A percentile compares a stretch with the other conserved stretches of the same genome.
phyloP scores from a whole-genome alignment of 345 rosid genomes.

The Arabidopsis arenosa region DNA sequence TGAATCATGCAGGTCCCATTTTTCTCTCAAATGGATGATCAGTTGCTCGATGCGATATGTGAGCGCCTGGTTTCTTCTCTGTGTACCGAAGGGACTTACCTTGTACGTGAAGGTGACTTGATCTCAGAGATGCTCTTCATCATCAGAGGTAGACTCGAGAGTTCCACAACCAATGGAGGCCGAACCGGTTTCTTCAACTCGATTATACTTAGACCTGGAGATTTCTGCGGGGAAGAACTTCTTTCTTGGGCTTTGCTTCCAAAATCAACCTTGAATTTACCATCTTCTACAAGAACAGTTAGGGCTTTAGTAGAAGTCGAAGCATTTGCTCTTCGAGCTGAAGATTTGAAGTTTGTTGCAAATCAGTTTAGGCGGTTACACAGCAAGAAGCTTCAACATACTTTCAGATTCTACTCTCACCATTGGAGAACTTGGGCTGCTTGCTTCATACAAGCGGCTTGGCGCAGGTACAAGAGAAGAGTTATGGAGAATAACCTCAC shows the following conservation, averaged over 20 bases:
- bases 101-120: constrained; percentile 95
- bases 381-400: constrained; percentile 94
- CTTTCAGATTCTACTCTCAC: constrained; percentile 85
- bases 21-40: constrained; percentile 97
- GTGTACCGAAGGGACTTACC: constrained; percentile 76
- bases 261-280: constrained; percentile 72
- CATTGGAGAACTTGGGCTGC: constrained; percentile 99
- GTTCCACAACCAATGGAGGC: constrained; percentile 95
- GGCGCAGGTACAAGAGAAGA: constrained; percentile 80
- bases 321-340: constrained; percentile 91
- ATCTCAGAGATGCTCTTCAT: constrained; percentile 92
- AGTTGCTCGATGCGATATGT: constrained; percentile 91
- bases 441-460: constrained; percentile 93
- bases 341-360: constrained; percentile 90
- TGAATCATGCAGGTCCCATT: constrained; percentile 71
- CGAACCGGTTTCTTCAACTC: constrained; percentile 93
- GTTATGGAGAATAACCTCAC: constrained; percentile 54
- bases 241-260: constrained; percentile 95
- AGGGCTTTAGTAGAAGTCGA: constrained; percentile 85
- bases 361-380: constrained; percentile 91
- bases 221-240: constrained; percentile 92
- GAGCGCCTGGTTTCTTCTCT: constrained; percentile 82
- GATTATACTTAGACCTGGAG: constrained; percentile 80
- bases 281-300: constrained; percentile 93
- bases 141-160: constrained; percentile 85